These are phyloP conservation scores for Prototheca cutis DNA, from an alignment of 163 green algal species.

Conservation along the genomic window DNA sequence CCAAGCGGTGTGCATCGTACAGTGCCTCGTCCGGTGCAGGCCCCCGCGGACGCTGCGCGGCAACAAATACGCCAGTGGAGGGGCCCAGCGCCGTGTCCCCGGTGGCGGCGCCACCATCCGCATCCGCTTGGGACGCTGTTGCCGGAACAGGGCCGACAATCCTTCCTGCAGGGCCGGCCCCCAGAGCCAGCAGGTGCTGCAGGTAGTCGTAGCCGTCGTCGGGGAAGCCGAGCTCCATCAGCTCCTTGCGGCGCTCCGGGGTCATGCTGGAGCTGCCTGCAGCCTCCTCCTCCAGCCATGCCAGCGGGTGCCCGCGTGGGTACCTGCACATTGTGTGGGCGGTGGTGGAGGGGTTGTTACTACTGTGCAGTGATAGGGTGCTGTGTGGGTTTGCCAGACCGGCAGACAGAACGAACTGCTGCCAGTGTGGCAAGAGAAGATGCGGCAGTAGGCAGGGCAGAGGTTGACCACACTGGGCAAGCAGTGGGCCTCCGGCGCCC, in stretches of 20 bases:
- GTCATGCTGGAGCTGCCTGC: conserved; percentile 18
- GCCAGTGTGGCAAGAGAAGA: too few species aligned
- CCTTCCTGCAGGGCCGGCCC: neutral
- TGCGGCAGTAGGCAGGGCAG: neutral
- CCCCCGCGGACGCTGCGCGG: conserved; percentile 1
- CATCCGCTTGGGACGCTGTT: too few species aligned
- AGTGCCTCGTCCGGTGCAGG: conserved; percentile 28
- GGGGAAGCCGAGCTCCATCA: conserved; percentile 71
- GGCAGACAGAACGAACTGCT: too few species aligned
- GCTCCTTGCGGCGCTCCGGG: conserved; percentile 57
- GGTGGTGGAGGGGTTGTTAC: neutral
- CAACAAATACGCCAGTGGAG: conserved; percentile 29
- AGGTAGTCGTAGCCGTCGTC: conserved; percentile 96
- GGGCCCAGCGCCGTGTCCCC: neutral
- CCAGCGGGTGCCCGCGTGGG: conserved; percentile 31
- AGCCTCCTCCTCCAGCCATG: conserved; percentile 38
- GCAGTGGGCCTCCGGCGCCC: too few species aligned
- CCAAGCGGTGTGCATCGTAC: conserved; percentile 34
- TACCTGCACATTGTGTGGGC: conserved; percentile 25
- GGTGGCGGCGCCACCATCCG: too few species aligned
- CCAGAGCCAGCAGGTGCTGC: conserved; percentile 56
- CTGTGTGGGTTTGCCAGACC: too few species aligned
- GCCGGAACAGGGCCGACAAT: too few species aligned
- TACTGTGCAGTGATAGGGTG: neutral
- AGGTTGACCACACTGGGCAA: neutral